Evolutionary conservation across 768 basidiomycete species (phyloP), one percentile per base, ranked within the genome.

Genomic region (Royoungia palumana): DNA sequence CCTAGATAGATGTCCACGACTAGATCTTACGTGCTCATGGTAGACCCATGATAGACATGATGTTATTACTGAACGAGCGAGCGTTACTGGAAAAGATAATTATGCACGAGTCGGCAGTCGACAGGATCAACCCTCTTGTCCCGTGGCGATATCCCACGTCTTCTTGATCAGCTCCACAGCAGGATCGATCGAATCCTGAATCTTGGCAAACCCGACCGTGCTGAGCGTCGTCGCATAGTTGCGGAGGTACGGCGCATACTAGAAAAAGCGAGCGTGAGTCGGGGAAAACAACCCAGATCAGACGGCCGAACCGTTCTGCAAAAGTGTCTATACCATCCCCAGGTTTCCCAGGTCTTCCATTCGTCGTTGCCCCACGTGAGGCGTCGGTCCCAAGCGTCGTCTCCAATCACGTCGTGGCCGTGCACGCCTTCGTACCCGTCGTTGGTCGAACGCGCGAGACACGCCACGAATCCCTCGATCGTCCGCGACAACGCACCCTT

Each of bases 291-390:
- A 14, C 3, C 8, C 38, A 6, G 11, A 12, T 3, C 20, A 34
- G 21, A 34, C 12, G 72, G 38, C 58, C 89, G 54, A 46, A 93
- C 92, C 65, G 71, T 76, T 59, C 90, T 75, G 66, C 87, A 89
- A 71, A 92, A 94, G 58, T 95, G 89, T 51, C 87, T 75, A 57
- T 88, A 94, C 92, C 92, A 94, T 2, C 87, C 84, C 86, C 89
- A 92, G 0, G 85, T 88, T 70, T 89, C 84, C 90, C 89, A 93
- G 1, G 79, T 74, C 60, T 79, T 78, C 92, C 92, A 94, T 46
- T 87, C 84, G 22, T 82, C 79, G 32, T 79, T 75, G 19, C 74
- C 75, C 89, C 89, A 92, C 25, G 71, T 76, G 1, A 72, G 74
- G 20, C 88, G 83, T 36, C 79, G 79, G 28, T 81, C 74, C 91